Evolutionary conservation across 495 filamentous ascomycete genomes (phyloP).

Genomic region (Arthonia radiata): DNA sequence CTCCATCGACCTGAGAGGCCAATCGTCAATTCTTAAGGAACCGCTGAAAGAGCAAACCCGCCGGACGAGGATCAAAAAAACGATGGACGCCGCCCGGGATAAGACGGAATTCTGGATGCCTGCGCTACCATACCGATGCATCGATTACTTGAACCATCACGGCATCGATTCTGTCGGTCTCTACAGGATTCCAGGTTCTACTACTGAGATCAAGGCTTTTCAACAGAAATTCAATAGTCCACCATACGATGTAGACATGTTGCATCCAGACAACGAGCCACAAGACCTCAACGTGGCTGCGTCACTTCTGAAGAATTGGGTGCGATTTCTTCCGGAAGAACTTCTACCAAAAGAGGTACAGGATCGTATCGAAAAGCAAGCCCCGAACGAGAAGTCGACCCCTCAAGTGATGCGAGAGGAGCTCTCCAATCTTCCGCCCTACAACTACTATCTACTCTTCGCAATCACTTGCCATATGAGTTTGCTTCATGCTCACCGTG

Average conservation of each 20-base stretch:
- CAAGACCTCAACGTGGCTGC: slow-evolving; percentile 88
- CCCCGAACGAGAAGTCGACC: slow-evolving; percentile 45
- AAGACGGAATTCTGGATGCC: slow-evolving; percentile 98
- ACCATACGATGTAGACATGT: slow-evolving; percentile 69
- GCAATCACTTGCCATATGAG: slow-evolving; percentile 85
- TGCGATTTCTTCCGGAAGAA: slow-evolving; percentile 79
- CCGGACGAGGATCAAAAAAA: slow-evolving; percentile 64
- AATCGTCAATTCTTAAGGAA: too few species aligned
- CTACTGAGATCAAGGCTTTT: slow-evolving; percentile 63
- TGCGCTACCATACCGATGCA: slow-evolving; percentile 69
- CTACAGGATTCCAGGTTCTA: slow-evolving; percentile 69
- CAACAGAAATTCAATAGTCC: slow-evolving; percentile 56
- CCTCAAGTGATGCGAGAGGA: slow-evolving; percentile 69
- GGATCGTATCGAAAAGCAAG: slow-evolving; percentile 45
- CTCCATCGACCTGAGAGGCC: slow-evolving; percentile 49
- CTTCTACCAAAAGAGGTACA: slow-evolving; percentile 64
- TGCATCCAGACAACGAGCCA: slow-evolving; percentile 53
- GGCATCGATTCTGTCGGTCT: slow-evolving; percentile 77
- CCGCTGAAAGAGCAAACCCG: slow-evolving; percentile 66
- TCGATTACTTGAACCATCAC: slow-evolving; percentile 83
- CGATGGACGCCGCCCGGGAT: slow-evolving; percentile 56
- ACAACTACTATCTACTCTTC: slow-evolving; percentile 89
- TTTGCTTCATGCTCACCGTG: slow-evolving; percentile 58
- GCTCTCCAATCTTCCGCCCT: slow-evolving; percentile 69
- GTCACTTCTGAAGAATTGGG: slow-evolving; percentile 79